Percentiles rank a stretch among this genome's conserved stretches.
Conservation (phyloP, 371 early-diverging fungal genomes). For the Thermomucor indicae-seudaticae region DNA sequence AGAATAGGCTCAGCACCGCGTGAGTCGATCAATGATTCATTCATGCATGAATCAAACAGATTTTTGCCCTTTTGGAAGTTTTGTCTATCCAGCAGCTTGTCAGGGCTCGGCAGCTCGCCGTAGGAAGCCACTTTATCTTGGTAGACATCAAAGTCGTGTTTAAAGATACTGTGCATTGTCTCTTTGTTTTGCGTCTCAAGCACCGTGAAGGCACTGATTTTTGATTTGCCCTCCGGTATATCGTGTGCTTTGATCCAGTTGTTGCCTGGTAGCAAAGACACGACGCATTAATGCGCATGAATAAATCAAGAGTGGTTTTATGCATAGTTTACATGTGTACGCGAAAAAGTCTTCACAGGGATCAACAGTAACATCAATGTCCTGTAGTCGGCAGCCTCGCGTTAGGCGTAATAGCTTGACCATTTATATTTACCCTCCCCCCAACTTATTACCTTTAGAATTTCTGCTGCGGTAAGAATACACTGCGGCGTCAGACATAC, state of each 20-base stretch:
- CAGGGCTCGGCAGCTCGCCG: slow-evolving; percentile 27
- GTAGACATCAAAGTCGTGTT: slow-evolving; percentile 31
- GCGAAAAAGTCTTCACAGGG: slow-evolving; percentile 50
- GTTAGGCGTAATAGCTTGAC: neutral
- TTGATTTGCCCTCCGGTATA: slow-evolving; percentile 50
- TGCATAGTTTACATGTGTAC: slow-evolving; percentile 45
- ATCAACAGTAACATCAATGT: slow-evolving; percentile 33
- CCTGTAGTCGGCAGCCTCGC: slow-evolving; percentile 9
- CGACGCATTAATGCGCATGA: neutral
- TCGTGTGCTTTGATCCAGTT: slow-evolving; percentile 42
- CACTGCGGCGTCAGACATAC: slow-evolving; percentile 44
- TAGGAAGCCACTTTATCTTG: slow-evolving; percentile 11
- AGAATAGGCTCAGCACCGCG: slow-evolving; percentile 43
- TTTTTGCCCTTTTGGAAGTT: slow-evolving; percentile 47
- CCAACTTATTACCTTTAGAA: slow-evolving; percentile 29
- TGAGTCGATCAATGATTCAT: slow-evolving; percentile 42
- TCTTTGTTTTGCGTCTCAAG: slow-evolving; percentile 53
- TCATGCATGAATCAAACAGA: slow-evolving; percentile 55
- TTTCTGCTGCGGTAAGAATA: slow-evolving; percentile 52
- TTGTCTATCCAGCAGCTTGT: slow-evolving; percentile 32
- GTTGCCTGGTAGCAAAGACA: slow-evolving; percentile 31
- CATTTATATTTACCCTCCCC: neutral
- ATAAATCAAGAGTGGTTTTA: neutral
- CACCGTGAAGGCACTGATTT: slow-evolving; percentile 26
- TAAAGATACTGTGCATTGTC: slow-evolving; percentile 48